Evolutionary conservation across 495 filamentous ascomycete genomes (phyloP).

Genomic region (Penicillium simplicissimum): DNA sequence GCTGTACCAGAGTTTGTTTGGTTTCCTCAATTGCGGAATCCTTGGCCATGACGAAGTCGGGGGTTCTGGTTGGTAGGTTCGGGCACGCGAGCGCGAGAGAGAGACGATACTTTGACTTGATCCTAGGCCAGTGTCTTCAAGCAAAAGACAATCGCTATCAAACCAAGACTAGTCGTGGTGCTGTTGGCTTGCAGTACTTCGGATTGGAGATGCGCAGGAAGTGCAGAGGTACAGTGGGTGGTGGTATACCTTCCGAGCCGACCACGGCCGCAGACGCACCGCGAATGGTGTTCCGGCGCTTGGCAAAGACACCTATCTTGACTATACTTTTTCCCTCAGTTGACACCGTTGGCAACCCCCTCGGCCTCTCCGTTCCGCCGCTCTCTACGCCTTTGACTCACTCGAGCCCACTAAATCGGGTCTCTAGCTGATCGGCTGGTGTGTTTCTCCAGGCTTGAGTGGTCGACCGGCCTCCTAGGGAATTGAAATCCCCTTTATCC

Average conservation of each 20-base stretch:
- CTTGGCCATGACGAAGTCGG: constrained; percentile 20
- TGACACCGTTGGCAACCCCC: background rate
- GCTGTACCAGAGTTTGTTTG: constrained; percentile 52
- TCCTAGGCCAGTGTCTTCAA: background rate
- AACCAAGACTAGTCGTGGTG: background rate
- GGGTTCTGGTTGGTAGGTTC: background rate
- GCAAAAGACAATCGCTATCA: background rate
- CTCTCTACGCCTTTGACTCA: constrained; percentile 13
- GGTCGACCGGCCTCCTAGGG: constrained; percentile 15
- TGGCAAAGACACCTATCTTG: constrained; percentile 36
- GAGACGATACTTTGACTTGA: background rate
- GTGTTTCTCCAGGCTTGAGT: constrained; percentile 7
- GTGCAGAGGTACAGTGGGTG: constrained; percentile 5
- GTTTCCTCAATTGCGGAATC: constrained; percentile 42
- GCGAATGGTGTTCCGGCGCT: constrained; percentile 24
- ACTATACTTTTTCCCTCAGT: constrained; percentile 22
- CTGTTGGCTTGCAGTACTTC: background rate
- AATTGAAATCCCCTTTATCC: constrained; percentile 23
- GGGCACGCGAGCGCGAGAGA: background rate
- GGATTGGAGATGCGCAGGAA: background rate
- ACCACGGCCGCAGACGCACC: constrained; percentile 20
- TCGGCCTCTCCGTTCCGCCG: constrained; percentile 15
- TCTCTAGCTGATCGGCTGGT: constrained; percentile 8
- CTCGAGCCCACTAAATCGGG: constrained; percentile 9
- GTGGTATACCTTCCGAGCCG: background rate